These are phyloP conservation scores for Trichoderma koningii DNA, from an alignment of 2,329 filamentous ascomycete species.

Conservation along the genomic window DNA sequence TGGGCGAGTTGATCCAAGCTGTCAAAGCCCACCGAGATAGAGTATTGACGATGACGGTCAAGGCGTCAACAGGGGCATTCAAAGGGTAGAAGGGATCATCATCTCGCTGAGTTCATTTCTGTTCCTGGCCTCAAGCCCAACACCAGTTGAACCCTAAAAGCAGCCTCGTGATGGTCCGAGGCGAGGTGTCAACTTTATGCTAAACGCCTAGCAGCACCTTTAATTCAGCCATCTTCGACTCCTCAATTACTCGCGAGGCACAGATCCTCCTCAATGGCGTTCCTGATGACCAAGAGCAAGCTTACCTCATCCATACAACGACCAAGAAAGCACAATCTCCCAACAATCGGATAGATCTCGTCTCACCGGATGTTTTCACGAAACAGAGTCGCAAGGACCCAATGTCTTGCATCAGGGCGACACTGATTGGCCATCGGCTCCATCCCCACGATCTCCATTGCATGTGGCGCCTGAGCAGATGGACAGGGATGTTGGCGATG, in stretches of 20 bases:
- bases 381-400: neutral
- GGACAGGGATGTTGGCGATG: neutral
- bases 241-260: too few relatives aligned
- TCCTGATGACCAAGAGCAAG: too few relatives aligned
- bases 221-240: too few relatives aligned
- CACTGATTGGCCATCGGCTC: conserved; percentile 17
- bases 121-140: neutral
- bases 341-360: conserved; percentile 3
- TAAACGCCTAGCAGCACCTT: neutral
- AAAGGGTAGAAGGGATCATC: neutral
- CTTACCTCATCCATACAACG: neutral
- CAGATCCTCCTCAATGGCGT: too few relatives aligned
- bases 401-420: conserved; percentile 17
- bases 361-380: neutral
- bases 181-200: neutral
- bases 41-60: neutral
- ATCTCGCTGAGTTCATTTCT: neutral
- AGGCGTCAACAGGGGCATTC: neutral
- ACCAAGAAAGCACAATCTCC: neutral
- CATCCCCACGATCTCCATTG: conserved; percentile 24
- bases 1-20: too few relatives aligned
- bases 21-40: neutral
- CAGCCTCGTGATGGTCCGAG: neutral
- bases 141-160: neutral
- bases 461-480: conserved; percentile 19